Percentiles rank a stretch among this genome's conserved stretches.
Evolutionary conservation across 2,329 filamentous ascomycete species (phyloP).

Genomic region (Escovopsis weberi): DNA sequence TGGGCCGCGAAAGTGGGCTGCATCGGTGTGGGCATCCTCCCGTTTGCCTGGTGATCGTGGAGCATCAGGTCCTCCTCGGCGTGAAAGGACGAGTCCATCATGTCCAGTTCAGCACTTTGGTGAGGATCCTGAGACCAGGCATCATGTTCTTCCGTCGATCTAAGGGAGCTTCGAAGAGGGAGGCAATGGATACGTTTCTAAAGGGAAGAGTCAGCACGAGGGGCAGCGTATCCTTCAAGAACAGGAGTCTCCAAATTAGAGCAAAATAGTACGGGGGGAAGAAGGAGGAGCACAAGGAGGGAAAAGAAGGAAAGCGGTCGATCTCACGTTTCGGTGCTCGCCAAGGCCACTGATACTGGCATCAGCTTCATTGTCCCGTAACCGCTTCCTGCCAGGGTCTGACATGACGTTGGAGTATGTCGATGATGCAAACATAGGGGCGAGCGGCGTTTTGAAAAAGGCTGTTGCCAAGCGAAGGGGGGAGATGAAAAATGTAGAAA

Average conservation of each 20-base stretch:
- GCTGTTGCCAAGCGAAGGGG: conserved; percentile 1
- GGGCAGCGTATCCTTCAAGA: not conserved
- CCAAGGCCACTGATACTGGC: conserved; percentile 27
- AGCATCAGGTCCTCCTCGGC: conserved; percentile 7
- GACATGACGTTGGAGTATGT: conserved; percentile 17
- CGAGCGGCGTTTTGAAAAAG: not conserved
- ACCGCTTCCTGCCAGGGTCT: conserved; percentile 28
- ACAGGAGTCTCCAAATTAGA: too few relatives aligned
- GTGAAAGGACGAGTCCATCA: conserved; percentile 28
- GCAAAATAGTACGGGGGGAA: too few relatives aligned
- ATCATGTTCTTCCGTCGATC: conserved; percentile 17
- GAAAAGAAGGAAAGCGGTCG: not conserved
- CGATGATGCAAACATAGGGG: conserved; percentile 23
- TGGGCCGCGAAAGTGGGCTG: conserved; percentile 42
- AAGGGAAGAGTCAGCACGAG: conserved; percentile 8
- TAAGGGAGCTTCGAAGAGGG: conserved; percentile 32
- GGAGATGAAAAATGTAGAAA: conserved; percentile 1
- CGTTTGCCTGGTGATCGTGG: conserved; percentile 13
- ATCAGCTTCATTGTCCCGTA: conserved; percentile 32
- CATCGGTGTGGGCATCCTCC: conserved; percentile 45
- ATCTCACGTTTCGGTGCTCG: conserved; percentile 35
- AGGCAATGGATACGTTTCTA: conserved; percentile 42
- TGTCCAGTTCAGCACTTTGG: conserved; percentile 33
- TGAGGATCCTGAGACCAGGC: conserved; percentile 21
- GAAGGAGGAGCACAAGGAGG: too few relatives aligned